Conservation (phyloP, 1,284 basidiomycete species). For the Cryptococcus jaspeensis region DNA sequence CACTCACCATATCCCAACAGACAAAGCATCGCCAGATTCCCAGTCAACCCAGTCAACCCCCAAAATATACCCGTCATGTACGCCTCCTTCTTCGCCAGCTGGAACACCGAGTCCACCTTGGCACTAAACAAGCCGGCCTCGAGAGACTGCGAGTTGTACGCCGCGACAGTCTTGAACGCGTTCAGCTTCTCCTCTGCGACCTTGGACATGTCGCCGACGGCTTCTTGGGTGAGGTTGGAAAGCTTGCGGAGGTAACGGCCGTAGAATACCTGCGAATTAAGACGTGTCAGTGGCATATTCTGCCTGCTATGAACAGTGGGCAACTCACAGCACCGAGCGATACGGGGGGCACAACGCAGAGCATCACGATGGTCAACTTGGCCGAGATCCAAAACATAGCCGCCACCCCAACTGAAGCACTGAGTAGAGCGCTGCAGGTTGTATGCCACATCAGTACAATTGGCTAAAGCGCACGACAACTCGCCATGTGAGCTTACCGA, state of each 20-base stretch:
- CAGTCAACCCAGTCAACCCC: conserved; percentile 89
- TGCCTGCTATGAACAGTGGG: not conserved
- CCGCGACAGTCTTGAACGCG: conserved; percentile 90
- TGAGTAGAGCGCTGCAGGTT: conserved; percentile 64
- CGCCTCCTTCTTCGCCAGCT: conserved; percentile 82
- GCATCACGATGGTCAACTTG: conserved; percentile 86
- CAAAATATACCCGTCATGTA: conserved; percentile 90
- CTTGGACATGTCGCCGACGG: conserved; percentile 92
- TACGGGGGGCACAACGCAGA: conserved; percentile 89
- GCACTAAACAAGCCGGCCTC: conserved; percentile 61
- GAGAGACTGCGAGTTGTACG: conserved; percentile 71
- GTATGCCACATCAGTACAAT: not conserved
- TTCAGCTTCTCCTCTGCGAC: conserved; percentile 86
- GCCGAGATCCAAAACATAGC: conserved; percentile 97
- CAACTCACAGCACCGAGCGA: conserved; percentile 82
- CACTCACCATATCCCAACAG: conserved; percentile 81
- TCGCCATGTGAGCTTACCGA: conserved; percentile 49
- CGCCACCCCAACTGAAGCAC: conserved; percentile 85
- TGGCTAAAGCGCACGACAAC: not conserved
- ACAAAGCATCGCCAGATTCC: conserved; percentile 86
- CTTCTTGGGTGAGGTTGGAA: conserved; percentile 88
- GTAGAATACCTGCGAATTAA: conserved; percentile 76
- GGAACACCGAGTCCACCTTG: conserved; percentile 68
- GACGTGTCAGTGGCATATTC: not conserved
- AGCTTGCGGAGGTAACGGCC: conserved; percentile 91